A percentile compares a stretch with the other conserved stretches of the same genome.
Conservation (phyloP, 805 yeast genomes). For the Candida maris region DNA sequence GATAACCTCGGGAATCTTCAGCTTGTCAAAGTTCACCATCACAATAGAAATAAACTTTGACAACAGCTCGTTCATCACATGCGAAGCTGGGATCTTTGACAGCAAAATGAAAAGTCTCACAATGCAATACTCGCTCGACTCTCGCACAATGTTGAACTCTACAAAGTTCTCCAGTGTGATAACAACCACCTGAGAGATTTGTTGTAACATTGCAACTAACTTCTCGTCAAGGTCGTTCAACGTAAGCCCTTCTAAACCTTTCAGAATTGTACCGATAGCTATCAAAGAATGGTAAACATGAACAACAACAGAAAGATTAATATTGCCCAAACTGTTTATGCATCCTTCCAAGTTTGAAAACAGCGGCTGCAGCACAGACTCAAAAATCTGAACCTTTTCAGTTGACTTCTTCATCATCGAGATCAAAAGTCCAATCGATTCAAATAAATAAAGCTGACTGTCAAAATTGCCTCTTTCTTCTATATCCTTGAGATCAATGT, state of each 20-base stretch:
- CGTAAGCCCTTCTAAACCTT: constrained; percentile 63
- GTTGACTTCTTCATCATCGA: constrained; percentile 45
- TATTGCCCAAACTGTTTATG: constrained; percentile 37
- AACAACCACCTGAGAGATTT: constrained; percentile 68
- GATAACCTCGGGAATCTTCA: constrained; percentile 61
- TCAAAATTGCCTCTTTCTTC: constrained; percentile 67
- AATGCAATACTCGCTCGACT: constrained; percentile 81
- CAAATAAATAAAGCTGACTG: constrained; percentile 78
- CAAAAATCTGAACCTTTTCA: constrained; percentile 47
- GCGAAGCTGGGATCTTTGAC: constrained; percentile 39
- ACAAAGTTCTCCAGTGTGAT: constrained; percentile 78
- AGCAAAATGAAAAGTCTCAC: constrained; percentile 81
- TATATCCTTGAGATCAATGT: constrained; percentile 33
- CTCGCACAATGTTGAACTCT: constrained; percentile 67
- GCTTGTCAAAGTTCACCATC: constrained; percentile 52
- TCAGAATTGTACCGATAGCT: constrained; percentile 86
- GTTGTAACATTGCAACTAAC: constrained; percentile 29
- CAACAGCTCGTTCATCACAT: constrained; percentile 41
- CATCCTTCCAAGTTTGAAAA: constrained; percentile 68
- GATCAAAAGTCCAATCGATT: constrained; percentile 77
- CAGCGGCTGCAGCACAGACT: constrained; percentile 68
- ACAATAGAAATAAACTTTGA: constrained; percentile 70
- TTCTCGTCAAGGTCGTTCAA: constrained; percentile 31
- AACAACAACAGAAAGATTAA: constrained; percentile 46
- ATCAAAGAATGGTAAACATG: constrained; percentile 84